Base-by-base conservation (phyloP, 768 basidiomycete species). In the Agrocybe chaxingu region DNA sequence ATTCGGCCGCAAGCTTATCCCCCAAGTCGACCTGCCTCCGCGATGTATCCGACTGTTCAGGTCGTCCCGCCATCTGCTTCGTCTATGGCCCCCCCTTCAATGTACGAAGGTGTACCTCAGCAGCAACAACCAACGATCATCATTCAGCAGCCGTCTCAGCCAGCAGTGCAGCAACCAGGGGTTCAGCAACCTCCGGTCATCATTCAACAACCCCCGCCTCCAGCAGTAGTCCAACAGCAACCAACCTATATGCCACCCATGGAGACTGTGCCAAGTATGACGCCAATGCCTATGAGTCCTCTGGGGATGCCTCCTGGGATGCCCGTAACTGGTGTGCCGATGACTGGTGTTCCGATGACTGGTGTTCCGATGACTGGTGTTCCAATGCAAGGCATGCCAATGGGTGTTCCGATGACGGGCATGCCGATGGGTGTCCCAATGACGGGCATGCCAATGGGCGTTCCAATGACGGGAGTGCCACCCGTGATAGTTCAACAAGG, bases 101-200 rank as follows among this genome's bases (percentile, higher is more conserved):
- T 42, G 51, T 40, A 42, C 59, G 62, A 35, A 55, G 62, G 16
- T 33, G 63, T 61, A 44, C 59, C 56, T 11, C 58, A 50, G 12
- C 57, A 58, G 30, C 68, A 62, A 47, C 63, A 57, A 36, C 58
- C 52, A 12, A 62, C 67, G n/a, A 61, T 66, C 30, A 61, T 71
- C 29, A 57, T 66, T 10, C 64, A 66, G 31, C 62, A 62, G 30
- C 64, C 66, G 11, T 41, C 50, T 16, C 61, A 58, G 45, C 47
- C 45, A 13, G 58, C 24, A 24, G 24, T 5, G 24, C 24, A 24
- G 24, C 24, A 24, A 24, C 24, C 24, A 24, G 24, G 24, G 24
- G 5, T 52, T 30, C 62, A 34, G n/a, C 59, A 54, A 9, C 61
- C 42, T 16, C 57, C 12, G 41, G 30, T 61, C 41, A 24, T 59